Percentiles rank a stretch among this genome's conserved stretches.
phyloP scores from a whole-genome alignment of 139 green algal species.

The Bryopsis sp. region DNA sequence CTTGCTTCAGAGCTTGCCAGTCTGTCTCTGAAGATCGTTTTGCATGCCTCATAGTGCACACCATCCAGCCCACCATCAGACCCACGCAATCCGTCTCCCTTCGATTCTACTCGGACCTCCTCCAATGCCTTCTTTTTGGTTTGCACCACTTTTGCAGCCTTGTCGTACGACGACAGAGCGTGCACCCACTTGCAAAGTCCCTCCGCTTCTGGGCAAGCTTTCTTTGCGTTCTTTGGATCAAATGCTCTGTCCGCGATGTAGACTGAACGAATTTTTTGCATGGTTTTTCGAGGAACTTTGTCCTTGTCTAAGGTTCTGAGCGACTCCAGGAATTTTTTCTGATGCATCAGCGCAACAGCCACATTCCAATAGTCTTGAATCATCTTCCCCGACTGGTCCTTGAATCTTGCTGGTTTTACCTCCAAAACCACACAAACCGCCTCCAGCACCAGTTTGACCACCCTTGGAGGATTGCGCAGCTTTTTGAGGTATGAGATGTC shows the following conservation, averaged over 20 bases:
- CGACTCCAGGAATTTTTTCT: conserved; percentile 59
- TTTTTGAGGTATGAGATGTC: conserved; percentile 60
- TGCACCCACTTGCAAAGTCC: conserved; percentile 72
- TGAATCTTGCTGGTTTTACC: conserved; percentile 55
- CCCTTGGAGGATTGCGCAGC: conserved; percentile 60
- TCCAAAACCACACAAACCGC: conserved; percentile 68
- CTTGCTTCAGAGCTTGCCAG: too few relatives aligned
- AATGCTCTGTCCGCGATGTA: conserved; percentile 61
- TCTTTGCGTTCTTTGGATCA: conserved; percentile 57
- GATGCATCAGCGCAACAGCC: conserved; percentile 48
- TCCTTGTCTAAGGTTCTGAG: conserved; percentile 71
- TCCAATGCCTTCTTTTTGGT: conserved; percentile 62
- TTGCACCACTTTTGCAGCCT: conserved; percentile 59
- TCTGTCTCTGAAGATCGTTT: too few relatives aligned
- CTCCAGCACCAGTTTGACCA: conserved; percentile 72
- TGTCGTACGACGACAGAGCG: conserved; percentile 67
- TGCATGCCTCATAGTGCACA: too few relatives aligned
- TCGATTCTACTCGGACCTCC: too few relatives aligned
- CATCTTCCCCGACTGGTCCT: conserved; percentile 49
- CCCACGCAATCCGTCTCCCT: too few relatives aligned
- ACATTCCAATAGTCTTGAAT: conserved; percentile 69
- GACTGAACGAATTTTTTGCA: conserved; percentile 41
- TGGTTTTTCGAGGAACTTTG: conserved; percentile 27
- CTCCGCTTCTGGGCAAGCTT: conserved; percentile 49
- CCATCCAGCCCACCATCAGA: too few relatives aligned